Conservation (phyloP, 2,329 filamentous ascomycete genomes). For the Penicillium sp. region DNA sequence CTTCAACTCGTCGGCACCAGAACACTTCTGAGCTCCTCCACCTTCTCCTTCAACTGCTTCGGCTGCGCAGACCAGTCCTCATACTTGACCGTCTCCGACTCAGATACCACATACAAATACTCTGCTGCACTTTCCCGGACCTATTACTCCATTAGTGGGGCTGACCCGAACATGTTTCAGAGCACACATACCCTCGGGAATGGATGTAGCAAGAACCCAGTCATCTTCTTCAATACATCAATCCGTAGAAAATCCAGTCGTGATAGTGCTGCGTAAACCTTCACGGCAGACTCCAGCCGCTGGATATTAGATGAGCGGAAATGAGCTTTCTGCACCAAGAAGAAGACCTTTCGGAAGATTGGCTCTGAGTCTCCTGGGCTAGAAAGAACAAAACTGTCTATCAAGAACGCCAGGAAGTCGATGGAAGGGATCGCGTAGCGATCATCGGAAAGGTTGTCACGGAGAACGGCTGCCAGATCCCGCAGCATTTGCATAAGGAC, state of each 20-base stretch:
- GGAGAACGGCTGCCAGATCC: constrained; percentile 60
- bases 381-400: constrained; percentile 59
- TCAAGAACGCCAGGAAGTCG: constrained; percentile 75
- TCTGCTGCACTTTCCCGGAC: constrained; percentile 43
- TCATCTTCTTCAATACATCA: constrained; percentile 69
- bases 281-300: constrained; percentile 78
- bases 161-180: not conserved
- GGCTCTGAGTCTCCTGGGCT: constrained; percentile 52
- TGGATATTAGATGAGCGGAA: constrained; percentile 81
- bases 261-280: constrained; percentile 74
- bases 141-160: constrained; percentile 27
- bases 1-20: constrained; percentile 2
- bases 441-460: constrained; percentile 61
- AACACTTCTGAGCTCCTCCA: constrained; percentile 33
- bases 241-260: constrained; percentile 54
- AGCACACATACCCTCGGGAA: constrained; percentile 70
- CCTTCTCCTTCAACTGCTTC: constrained; percentile 39
- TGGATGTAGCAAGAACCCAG: constrained; percentile 75
- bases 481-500: constrained; percentile 53
- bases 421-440: constrained; percentile 74
- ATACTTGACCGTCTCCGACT: constrained; percentile 34
- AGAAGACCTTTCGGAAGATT: constrained; percentile 65
- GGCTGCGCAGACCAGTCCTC: constrained; percentile 43
- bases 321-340: constrained; percentile 74
- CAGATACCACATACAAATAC: constrained; percentile 42